Conservation (phyloP, 2,329 filamentous ascomycete genomes). For the Apiospora sp. region DNA sequence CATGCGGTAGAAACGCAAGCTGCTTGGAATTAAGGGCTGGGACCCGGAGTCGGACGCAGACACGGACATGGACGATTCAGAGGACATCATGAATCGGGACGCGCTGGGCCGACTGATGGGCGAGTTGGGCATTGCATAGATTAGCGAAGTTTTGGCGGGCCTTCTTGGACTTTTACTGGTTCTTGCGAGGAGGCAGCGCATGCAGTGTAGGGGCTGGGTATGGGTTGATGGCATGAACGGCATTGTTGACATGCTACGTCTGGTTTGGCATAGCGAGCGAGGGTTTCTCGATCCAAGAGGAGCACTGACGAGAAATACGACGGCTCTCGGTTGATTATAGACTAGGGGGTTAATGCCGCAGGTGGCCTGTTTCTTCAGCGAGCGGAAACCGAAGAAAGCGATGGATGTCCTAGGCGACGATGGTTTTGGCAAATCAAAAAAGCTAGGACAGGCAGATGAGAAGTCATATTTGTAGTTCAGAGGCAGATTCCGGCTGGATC, state of each 20-base stretch:
- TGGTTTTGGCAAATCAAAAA: not conserved
- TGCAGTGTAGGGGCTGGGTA: not conserved
- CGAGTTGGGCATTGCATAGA: conserved; percentile 24
- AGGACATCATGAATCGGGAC: not conserved
- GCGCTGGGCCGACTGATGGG: conserved; percentile 21
- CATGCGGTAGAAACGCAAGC: conserved; percentile 61
- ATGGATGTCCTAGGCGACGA: not conserved
- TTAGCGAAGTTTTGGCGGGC: conserved; percentile 23
- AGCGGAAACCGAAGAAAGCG: conserved; percentile 3
- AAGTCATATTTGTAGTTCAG: not conserved
- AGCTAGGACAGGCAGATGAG: not conserved
- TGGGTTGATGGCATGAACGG: conserved; percentile 16
- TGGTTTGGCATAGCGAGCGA: conserved; percentile 26
- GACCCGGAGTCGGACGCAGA: not conserved
- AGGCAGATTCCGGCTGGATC: conserved; percentile 6
- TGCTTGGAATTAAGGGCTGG: conserved; percentile 12
- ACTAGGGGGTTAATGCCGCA: conserved; percentile 16
- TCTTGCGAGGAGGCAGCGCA: not conserved
- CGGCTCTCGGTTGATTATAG: conserved; percentile 42
- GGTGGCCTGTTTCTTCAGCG: conserved; percentile 13
- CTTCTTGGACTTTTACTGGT: conserved; percentile 18
- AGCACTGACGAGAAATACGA: conserved; percentile 35
- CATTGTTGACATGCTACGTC: conserved; percentile 22
- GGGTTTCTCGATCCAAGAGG: conserved; percentile 15
- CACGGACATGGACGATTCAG: conserved; percentile 9